These are phyloP conservation scores for Acephala macrosclerotiorum DNA, from an alignment of 2,329 filamentous ascomycete species.

Conservation along the genomic window DNA sequence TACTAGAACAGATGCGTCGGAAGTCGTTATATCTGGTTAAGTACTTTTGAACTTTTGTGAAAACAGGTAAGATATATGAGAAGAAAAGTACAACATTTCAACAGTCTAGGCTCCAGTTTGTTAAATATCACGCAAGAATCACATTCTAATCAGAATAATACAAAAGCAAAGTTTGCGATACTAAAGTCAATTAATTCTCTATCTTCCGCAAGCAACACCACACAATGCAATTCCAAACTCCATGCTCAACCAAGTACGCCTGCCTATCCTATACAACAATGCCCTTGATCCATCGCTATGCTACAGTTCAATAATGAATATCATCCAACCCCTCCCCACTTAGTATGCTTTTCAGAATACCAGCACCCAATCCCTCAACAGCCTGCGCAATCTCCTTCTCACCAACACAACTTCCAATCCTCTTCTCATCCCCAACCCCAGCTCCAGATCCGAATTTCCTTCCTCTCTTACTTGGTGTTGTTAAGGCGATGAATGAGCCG, in stretches of 20 bases:
- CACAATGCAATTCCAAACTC: background rate
- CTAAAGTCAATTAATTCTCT: background rate
- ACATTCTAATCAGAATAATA: background rate
- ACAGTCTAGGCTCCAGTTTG: too few species aligned
- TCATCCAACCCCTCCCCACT: slow-evolving; percentile 50
- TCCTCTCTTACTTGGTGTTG: slow-evolving; percentile 76
- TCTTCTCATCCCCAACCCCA: slow-evolving; percentile 73
- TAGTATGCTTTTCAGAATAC: slow-evolving; percentile 68
- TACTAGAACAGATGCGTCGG: too few species aligned
- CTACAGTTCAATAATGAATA: background rate
- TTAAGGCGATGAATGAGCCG: slow-evolving; percentile 67
- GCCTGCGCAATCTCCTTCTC: slow-evolving; percentile 79
- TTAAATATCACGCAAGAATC: background rate
- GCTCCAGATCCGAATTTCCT: slow-evolving; percentile 58
- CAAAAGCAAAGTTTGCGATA: background rate
- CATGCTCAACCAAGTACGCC: background rate
- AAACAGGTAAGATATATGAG: too few species aligned
- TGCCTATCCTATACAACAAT: slow-evolving; percentile 1
- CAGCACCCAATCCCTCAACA: slow-evolving; percentile 67
- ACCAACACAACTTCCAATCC: slow-evolving; percentile 80
- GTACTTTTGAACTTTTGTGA: too few species aligned
- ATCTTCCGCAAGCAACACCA: background rate
- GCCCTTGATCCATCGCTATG: slow-evolving; percentile 3
- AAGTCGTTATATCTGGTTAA: too few species aligned
- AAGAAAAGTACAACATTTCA: too few species aligned